Evolutionary conservation across 768 basidiomycete species (phyloP).

Genomic region (Hygrocybe punicea): DNA sequence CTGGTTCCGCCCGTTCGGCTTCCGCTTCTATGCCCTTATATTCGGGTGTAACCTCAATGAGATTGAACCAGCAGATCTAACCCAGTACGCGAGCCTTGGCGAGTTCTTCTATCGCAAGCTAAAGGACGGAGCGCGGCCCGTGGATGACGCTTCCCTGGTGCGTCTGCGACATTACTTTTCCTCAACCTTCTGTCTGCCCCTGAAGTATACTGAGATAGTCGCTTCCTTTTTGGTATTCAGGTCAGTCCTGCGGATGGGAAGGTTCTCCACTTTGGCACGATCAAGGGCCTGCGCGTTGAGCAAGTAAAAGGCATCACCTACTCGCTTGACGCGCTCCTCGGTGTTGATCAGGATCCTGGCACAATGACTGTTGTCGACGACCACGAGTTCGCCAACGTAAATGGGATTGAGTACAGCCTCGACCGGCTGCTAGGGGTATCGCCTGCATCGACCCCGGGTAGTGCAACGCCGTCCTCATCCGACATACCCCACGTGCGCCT

Average conservation of each 20-base stretch:
- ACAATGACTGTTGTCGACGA: slow-evolving; percentile 72
- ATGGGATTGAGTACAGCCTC: slow-evolving; percentile 95
- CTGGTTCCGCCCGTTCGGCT: slow-evolving; percentile 91
- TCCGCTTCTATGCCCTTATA: slow-evolving; percentile 77
- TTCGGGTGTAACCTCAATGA: slow-evolving; percentile 96
- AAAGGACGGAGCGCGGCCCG: slow-evolving; percentile 76
- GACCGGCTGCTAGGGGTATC: slow-evolving; percentile 72
- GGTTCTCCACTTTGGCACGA: slow-evolving; percentile 87
- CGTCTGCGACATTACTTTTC: slow-evolving; percentile 17
- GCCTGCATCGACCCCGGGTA: slow-evolving; percentile 30
- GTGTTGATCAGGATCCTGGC: slow-evolving; percentile 56
- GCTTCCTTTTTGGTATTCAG: slow-evolving; percentile 31
- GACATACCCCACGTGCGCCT: slow-evolving; percentile 5
- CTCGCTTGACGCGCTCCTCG: slow-evolving; percentile 89
- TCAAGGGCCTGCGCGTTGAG: slow-evolving; percentile 76
- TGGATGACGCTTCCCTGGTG: slow-evolving; percentile 72
- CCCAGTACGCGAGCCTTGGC: slow-evolving; percentile 79
- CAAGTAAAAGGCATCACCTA: slow-evolving; percentile 99
- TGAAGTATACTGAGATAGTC: too few relatives aligned
- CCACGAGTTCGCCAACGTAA: slow-evolving; percentile 91
- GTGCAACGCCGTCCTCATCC: slow-evolving; percentile 16
- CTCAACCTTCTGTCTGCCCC: not conserved
- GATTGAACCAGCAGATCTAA: slow-evolving; percentile 74
- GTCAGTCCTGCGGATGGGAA: slow-evolving; percentile 94
- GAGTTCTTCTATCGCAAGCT: slow-evolving; percentile 93